Evolutionary conservation across 2,329 filamentous ascomycete genomes (phyloP).

Genomic region (Decorospora gaudefroyi): DNA sequence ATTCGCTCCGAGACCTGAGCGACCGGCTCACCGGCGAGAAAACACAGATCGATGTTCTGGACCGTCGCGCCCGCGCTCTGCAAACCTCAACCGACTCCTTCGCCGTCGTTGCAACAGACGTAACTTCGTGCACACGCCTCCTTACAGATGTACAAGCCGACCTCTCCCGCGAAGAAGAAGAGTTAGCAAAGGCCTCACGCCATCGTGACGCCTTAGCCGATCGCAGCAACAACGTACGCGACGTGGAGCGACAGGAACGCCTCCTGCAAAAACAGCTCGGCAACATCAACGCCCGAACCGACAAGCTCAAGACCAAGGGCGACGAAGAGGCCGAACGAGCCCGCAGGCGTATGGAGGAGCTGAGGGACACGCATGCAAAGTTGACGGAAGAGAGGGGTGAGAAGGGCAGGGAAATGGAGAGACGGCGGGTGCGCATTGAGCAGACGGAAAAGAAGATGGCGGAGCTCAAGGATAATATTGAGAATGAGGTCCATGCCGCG

Average conservation of each 20-base stretch:
- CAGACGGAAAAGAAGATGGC: slow-evolving; percentile 99
- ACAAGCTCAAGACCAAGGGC: slow-evolving; percentile 78
- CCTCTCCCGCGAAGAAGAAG: slow-evolving; percentile 87
- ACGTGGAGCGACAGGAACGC: slow-evolving; percentile 86
- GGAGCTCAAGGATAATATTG: slow-evolving; percentile 96
- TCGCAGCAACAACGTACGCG: slow-evolving; percentile 83
- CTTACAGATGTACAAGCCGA: slow-evolving; percentile 87
- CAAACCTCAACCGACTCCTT: slow-evolving; percentile 94
- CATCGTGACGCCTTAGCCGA: slow-evolving; percentile 88
- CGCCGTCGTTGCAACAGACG: slow-evolving; percentile 78
- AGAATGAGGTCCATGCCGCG: slow-evolving; percentile 86
- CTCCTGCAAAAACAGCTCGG: slow-evolving; percentile 80
- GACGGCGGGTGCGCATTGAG: slow-evolving; percentile 88
- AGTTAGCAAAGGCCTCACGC: slow-evolving; percentile 75
- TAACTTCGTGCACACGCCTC: slow-evolving; percentile 84
- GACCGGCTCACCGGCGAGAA: slow-evolving; percentile 79
- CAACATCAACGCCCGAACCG: slow-evolving; percentile 85
- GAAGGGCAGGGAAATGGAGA: slow-evolving; percentile 90
- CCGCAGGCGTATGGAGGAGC: slow-evolving; percentile 86
- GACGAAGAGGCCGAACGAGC: slow-evolving; percentile 80
- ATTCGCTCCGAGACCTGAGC: slow-evolving; percentile 78
- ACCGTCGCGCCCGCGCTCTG: slow-evolving; percentile 82
- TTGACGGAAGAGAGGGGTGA: slow-evolving; percentile 83
- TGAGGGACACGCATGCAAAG: slow-evolving; percentile 76
- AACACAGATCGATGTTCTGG: slow-evolving; percentile 81